Evolutionary conservation across 257 asterid genomes (phyloP), one percentile per base, ranked within the genome.

Genomic region (Prunella vulgaris): DNA sequence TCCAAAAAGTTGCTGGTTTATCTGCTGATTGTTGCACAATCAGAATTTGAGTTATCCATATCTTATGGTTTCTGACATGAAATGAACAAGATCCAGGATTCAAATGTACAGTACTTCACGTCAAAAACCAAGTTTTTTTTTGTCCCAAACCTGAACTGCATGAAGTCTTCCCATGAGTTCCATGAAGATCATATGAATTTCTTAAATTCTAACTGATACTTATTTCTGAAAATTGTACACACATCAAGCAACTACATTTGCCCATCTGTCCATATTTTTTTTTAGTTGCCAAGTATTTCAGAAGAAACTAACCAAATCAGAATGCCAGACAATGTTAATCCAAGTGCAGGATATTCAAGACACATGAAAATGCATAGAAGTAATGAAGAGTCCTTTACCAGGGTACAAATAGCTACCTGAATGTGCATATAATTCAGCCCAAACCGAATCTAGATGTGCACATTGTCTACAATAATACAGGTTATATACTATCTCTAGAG

Each of bases 401-500:
- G 10, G 32, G 51, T 52, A 59, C 18, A 13, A 1, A 46, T 58
- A 60, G 12, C 53, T 20, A 30, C 20, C 40, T 48, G 35, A 42
- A 14, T n/a, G 15, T 42, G 25, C 46, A 33, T 51, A n/a, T 22
- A 53, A 13, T 53, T 51, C 66, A 53, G 27, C 17, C 15, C 22
- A 44, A 14, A 20, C 42, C 17, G 72, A 67, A 65, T 73, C 51
- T 42, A 65, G 52, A 57, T 56, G 67, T 15, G 33, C 28, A 52
- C 17, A 53, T 61, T 52, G 56, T 27, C 53, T 25, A 24, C 22
- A 5, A 9, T 3, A 20, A 52, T 56, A 58, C 37, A 58, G 64
- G 44, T 48, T 46, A 49, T 35, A 56, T 40, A 20, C 44, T 59
- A 57, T 25, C 38, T 60, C 51, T 44, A 48, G 42, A 24, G 71